Percentiles rank a stretch among this genome's conserved stretches.
Evolutionary conservation across 2,329 filamentous ascomycete genomes (phyloP).

Genomic region (Calonectria hawksworthii): DNA sequence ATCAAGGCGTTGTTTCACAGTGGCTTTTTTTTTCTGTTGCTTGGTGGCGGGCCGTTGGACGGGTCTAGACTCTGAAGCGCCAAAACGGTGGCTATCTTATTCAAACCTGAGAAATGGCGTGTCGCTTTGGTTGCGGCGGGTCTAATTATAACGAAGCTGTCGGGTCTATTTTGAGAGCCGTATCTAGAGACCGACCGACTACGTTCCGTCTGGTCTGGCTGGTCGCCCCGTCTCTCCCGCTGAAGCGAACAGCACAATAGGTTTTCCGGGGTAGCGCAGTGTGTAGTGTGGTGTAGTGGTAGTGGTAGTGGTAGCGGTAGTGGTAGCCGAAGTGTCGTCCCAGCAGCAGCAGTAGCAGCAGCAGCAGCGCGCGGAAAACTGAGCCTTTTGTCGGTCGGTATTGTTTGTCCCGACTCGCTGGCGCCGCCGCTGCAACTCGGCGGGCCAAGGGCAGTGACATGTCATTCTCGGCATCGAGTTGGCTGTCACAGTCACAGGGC

Average conservation of each 20-base stretch:
- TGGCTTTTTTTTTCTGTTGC: conserved; percentile 16
- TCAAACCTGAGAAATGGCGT: neutral
- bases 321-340: too few relatives aligned
- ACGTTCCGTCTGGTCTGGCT: neutral
- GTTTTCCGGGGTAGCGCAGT: neutral
- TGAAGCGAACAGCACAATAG: neutral
- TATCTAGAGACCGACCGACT: neutral
- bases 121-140: conserved; percentile 22
- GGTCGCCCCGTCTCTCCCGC: neutral
- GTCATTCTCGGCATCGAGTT: conserved; percentile 2
- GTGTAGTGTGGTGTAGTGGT: too few relatives aligned
- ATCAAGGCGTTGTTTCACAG: conserved; percentile 12
- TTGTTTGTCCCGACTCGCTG: neutral
- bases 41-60: conserved; percentile 30
- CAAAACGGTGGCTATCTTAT: neutral
- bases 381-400: neutral
- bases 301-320: too few relatives aligned
- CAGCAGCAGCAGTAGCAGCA: too few relatives aligned
- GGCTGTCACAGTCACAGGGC: conserved; percentile 15
- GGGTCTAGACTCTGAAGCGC: conserved; percentile 20
- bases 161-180: conserved; percentile 13
- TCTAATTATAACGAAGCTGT: conserved; percentile 9
- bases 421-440: neutral
- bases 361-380: neutral
- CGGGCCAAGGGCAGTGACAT: conserved; percentile 1